Evolutionary conservation across 768 basidiomycete species (phyloP).

Genomic region (Mycena sanguinolenta): DNA sequence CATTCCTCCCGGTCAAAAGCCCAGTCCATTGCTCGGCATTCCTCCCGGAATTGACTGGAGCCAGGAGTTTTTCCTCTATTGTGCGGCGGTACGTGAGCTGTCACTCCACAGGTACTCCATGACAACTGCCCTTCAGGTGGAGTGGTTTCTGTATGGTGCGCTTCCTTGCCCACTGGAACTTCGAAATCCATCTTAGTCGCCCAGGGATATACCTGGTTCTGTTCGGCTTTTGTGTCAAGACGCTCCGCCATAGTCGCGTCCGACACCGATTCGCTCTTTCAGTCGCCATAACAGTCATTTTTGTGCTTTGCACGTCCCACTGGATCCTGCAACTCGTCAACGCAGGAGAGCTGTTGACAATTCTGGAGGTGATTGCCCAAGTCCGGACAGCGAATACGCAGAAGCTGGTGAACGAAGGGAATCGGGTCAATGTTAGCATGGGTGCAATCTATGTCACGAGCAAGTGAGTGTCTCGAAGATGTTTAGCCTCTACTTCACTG

Average conservation of each 20-base stretch:
- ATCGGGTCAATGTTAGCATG: constrained; percentile 37
- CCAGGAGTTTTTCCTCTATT: constrained; percentile 30
- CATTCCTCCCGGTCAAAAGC: too few relatives aligned
- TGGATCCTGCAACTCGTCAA: constrained; percentile 32
- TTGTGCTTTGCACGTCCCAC: constrained; percentile 24
- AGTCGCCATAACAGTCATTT: constrained; percentile 22
- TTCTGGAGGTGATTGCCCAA: not conserved
- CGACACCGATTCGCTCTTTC: constrained; percentile 17
- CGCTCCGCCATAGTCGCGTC: constrained; percentile 13
- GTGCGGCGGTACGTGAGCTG: constrained; percentile 22
- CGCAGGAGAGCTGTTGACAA: constrained; percentile 18
- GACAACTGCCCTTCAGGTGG: constrained; percentile 36
- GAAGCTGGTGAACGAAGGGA: not conserved
- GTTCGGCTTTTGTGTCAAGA: constrained; percentile 43
- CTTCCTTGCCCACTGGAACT: not conserved
- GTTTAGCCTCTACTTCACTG: not conserved
- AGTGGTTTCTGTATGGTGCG: constrained; percentile 48
- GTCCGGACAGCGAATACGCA: not conserved
- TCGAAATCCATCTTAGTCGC: not conserved
- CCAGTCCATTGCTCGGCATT: not conserved
- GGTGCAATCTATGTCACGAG: constrained; percentile 40
- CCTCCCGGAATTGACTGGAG: constrained; percentile 20
- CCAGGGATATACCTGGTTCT: constrained; percentile 50
- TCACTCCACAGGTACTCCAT: not conserved
- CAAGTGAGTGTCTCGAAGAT: constrained; percentile 39